Evolutionary conservation across 2,329 filamentous ascomycete species (phyloP), one percentile per base, ranked within the genome.

Genomic region (Paecilomyces niveus): DNA sequence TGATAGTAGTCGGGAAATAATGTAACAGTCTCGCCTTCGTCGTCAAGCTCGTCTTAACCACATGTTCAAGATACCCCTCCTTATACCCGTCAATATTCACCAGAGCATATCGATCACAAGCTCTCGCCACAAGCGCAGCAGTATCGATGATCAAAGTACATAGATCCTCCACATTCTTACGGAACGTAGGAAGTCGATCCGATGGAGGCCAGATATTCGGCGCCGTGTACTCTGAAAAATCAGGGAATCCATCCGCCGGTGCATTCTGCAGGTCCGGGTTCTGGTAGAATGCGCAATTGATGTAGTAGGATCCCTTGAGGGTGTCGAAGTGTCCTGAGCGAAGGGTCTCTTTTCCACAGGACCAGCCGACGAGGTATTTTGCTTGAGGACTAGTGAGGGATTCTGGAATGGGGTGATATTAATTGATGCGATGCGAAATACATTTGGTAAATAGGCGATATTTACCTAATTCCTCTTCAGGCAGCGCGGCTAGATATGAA

Each of bases 11-110:
- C 1, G 93, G 93, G 67, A 92, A 97, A 75, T 99, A 99, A 76
- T 99, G 94, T 66, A 97, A 78, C 29, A 99, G 80, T 11, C 94
- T 82, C 1, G 94, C 94, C 75, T 99, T 97, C 39, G 91, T 96
- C 0, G 89, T 95, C 33, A 86, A 87, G 54, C 91, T 96, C 0
- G 86, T 89, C 72, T 85, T 85, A 54, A 99, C 93, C 5, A 97
- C 89, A 57, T 86, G 85, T 76, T 97, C 91, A 3, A 99, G 80
- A 69, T 95, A 97, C 0, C 89, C 89, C 3, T 76, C 70, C 54
- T 85, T 85, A 70, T 97, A 97, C 2, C 81, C 89, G 0, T 84
- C 77, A 51, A 97, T 90, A 63, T 95, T 90, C 58, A 83, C 81
- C 70, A 86, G 82, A 1, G 92, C 94, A 74, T 91, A 97, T 57